Evolutionary conservation across 495 filamentous ascomycete genomes (phyloP).

Genomic region (Penicillium lagena): DNA sequence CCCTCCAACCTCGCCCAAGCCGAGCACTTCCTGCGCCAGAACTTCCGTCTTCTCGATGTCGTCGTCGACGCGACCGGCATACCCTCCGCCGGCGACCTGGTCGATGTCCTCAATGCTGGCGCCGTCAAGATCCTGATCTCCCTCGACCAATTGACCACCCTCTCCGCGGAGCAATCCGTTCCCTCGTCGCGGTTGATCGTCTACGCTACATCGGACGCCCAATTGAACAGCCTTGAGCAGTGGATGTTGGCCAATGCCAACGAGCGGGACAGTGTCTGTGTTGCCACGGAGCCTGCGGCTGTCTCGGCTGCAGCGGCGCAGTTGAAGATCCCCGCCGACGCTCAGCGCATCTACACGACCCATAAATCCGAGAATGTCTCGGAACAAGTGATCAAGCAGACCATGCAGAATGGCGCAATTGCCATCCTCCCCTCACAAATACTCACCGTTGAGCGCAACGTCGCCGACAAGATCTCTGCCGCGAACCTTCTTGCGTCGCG

Average conservation of each 20-base stretch:
- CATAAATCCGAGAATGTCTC: slow-evolving; percentile 26
- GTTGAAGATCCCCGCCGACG: slow-evolving; percentile 29
- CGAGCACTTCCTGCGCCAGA: slow-evolving; percentile 62
- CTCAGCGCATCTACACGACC: slow-evolving; percentile 30
- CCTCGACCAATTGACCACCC: slow-evolving; percentile 52
- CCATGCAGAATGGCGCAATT: slow-evolving; percentile 56
- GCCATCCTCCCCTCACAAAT: slow-evolving; percentile 68
- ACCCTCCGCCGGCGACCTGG: slow-evolving; percentile 58
- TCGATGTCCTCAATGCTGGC: slow-evolving; percentile 77
- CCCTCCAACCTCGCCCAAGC: slow-evolving; percentile 51
- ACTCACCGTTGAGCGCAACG: slow-evolving; percentile 59
- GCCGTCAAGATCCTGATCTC: slow-evolving; percentile 82
- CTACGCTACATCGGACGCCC: slow-evolving; percentile 29
- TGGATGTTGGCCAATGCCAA: slow-evolving; percentile 33
- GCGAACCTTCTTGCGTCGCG: slow-evolving; percentile 61
- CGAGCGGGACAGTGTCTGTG: slow-evolving; percentile 47
- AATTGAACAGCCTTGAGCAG: slow-evolving; percentile 29
- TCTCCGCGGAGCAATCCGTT: slow-evolving; percentile 47
- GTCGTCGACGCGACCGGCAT: slow-evolving; percentile 75
- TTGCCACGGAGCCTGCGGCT: slow-evolving; percentile 42
- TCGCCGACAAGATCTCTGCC: slow-evolving; percentile 54
- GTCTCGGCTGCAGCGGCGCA: slow-evolving; percentile 43
- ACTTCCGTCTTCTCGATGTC: slow-evolving; percentile 59
- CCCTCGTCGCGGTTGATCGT: slow-evolving; percentile 53
- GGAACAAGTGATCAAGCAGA: slow-evolving; percentile 41